Conservation (phyloP, 352 stramenopile species). For the Phytopythium kandeliae region DNA sequence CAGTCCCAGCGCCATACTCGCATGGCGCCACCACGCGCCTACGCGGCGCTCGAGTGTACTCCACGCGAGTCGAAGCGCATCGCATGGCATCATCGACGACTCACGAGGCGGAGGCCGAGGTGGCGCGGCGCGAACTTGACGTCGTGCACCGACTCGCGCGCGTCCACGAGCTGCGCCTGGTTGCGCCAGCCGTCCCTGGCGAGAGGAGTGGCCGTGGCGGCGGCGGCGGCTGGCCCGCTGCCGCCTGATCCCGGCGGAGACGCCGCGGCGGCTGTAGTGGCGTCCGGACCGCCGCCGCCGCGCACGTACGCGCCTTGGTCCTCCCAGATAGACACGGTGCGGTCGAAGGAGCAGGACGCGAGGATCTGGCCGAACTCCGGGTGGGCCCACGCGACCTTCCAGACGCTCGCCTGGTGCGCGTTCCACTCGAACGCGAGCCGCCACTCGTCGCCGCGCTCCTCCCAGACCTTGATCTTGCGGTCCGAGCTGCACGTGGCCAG, state of each 20-base stretch:
- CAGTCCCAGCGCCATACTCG: no score
- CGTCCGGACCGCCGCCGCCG: constrained; percentile 7
- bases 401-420: constrained; percentile 88
- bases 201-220: background rate
- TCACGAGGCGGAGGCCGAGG: constrained; percentile 86
- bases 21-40: no score
- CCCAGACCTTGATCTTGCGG: constrained; percentile 90
- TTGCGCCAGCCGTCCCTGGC: constrained; percentile 74
- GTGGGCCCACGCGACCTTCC: constrained; percentile 93
- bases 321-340: constrained; percentile 94
- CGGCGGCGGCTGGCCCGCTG: background rate
- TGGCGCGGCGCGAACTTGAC: constrained; percentile 95
- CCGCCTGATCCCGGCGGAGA: background rate
- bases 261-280: background rate
- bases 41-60: no score
- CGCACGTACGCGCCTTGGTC: constrained; percentile 76
- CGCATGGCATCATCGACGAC: no score
- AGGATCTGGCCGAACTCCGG: constrained; percentile 95
- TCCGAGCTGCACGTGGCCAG: constrained; percentile 90
- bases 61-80: no score
- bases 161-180: constrained; percentile 88
- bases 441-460: constrained; percentile 82
- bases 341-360: constrained; percentile 92
- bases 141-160: constrained; percentile 91
- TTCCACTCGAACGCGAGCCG: constrained; percentile 87